A percentile compares a stretch with the other conserved stretches of the same genome.
Evolutionary conservation across 179 eudicot species (phyloP).

Genomic region (Heliamphora pulchella): DNA sequence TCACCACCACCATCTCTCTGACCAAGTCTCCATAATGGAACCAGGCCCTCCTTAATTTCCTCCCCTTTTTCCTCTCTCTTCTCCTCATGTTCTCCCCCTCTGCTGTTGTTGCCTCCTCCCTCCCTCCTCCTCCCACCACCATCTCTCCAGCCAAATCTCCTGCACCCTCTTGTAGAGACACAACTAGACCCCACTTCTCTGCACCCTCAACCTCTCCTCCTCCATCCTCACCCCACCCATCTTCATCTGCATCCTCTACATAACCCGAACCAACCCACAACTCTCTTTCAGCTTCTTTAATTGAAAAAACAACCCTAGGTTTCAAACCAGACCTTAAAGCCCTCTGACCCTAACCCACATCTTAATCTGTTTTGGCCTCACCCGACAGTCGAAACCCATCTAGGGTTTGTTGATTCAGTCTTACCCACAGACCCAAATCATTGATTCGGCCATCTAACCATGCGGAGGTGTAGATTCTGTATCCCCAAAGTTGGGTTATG

Average conservation of each 20-base stretch:
- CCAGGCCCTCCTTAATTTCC: no score
- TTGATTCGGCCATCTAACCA: conserved; percentile 31
- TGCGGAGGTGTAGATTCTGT: conserved; percentile 41
- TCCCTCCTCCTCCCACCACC: no score
- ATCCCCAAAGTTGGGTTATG: conserved; percentile 38
- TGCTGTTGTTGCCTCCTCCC: no score
- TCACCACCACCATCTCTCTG: no score
- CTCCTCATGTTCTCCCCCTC: no score
- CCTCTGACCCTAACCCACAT: conserved; percentile 35
- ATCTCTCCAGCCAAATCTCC: conserved; percentile 68
- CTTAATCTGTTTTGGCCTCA: conserved; percentile 34
- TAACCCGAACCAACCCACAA: conserved; percentile 49
- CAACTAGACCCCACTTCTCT: conserved; percentile 53
- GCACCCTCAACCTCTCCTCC: conserved; percentile 42
- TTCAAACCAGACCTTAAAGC: conserved; percentile 53
- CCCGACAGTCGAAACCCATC: conserved; percentile 38
- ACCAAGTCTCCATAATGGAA: no score
- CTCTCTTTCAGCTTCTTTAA: conserved; percentile 61
- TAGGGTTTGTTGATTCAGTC: conserved; percentile 45
- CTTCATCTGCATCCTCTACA: conserved; percentile 52
- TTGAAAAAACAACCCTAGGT: conserved; percentile 45
- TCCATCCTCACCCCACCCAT: conserved; percentile 34
- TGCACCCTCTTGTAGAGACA: conserved; percentile 52
- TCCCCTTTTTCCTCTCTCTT: no score
- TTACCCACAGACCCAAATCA: conserved; percentile 41